These are phyloP conservation scores for Asclepias syriaca DNA, from an alignment of 257 asterid species.

Conservation along the genomic window DNA sequence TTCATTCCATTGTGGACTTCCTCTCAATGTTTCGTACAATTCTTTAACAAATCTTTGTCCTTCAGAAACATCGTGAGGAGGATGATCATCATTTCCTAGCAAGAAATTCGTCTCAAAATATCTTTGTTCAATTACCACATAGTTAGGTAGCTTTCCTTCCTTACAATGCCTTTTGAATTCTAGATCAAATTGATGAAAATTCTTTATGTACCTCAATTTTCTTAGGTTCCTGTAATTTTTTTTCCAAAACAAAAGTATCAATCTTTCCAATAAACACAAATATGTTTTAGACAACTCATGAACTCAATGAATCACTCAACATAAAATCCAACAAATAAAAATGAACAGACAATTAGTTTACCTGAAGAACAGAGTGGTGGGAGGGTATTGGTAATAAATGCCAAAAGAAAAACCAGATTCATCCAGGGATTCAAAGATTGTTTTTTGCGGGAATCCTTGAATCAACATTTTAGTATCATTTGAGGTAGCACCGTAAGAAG, in stretches of 20 bases:
- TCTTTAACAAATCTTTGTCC: conserved; percentile 60
- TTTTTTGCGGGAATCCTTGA: conserved; percentile 63
- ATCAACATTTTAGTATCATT: conserved; percentile 52
- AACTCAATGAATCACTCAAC: not conserved
- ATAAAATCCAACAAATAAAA: not conserved
- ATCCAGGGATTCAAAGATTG: conserved; percentile 60
- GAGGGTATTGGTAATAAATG: conserved; percentile 58
- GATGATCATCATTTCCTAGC: conserved; percentile 73
- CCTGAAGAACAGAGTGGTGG: conserved; percentile 69
- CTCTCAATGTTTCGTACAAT: conserved; percentile 54
- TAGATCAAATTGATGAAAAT: conserved; percentile 57
- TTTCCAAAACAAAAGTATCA: too few relatives aligned
- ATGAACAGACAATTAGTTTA: conserved; percentile 2
- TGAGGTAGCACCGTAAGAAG: conserved; percentile 51
- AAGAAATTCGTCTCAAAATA: conserved; percentile 46
- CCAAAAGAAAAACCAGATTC: conserved; percentile 50
- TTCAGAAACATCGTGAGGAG: conserved; percentile 61
- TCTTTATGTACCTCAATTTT: conserved; percentile 52
- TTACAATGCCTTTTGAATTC: conserved; percentile 56
- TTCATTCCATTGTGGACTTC: conserved; percentile 76
- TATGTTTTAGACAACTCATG: too few relatives aligned
- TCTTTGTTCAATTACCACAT: conserved; percentile 61
- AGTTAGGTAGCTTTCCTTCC: conserved; percentile 73
- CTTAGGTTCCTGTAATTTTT: conserved; percentile 46
- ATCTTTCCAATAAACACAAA: too few relatives aligned